Evolutionary conservation across 345 rosid genomes (phyloP), one percentile per base, ranked within the genome.

Genomic region (Melastoma malabathricum): DNA sequence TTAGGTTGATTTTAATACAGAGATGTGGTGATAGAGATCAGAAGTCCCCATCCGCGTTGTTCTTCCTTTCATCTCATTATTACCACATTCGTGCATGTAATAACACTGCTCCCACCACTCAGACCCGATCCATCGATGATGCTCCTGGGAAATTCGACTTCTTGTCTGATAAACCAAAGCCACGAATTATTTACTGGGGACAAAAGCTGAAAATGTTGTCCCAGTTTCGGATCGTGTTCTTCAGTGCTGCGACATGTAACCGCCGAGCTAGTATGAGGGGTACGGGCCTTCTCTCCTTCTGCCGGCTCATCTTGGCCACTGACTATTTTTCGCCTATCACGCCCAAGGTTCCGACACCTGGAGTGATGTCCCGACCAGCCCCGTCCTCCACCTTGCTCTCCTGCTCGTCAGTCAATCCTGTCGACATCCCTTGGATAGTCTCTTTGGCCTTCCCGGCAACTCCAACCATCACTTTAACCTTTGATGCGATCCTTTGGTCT

Each of bases 311-410:
- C 61, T 15, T 52, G 55, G 14, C 82, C 88, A 4, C 79, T 66
- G 1, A 75, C 73, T 0, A 75, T 16, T 17, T 85, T 67, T 83
- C 87, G 47, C 85, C 85, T n/a, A 79, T 78, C 43, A 86, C 90
- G 43, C 65, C 75, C 38, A 83, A 61, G 19, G 79, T 54, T 15
- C 48, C 44, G 15, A 44, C 27, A 46, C 41, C 9, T 1, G 54
- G 44, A 29, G 56, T 18, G 57, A 19, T 52, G 0, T 55, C 55
- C 57, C 20, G 38, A 31, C 51, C 51, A 46, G 58, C 41, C 48
- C 0, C 0, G 25, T 19, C 39, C 50, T 47, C 61, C 46, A 3
- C 49, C 43, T 3, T 59, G 29, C 23, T 13, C 41, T 56, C 10
- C 6, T 22, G 3, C 10, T 43, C 51, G 18, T 18, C 10, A 14